Evolutionary conservation across 2,329 filamentous ascomycete species (phyloP).

Genomic region (Pseudogymnoascus sp.): DNA sequence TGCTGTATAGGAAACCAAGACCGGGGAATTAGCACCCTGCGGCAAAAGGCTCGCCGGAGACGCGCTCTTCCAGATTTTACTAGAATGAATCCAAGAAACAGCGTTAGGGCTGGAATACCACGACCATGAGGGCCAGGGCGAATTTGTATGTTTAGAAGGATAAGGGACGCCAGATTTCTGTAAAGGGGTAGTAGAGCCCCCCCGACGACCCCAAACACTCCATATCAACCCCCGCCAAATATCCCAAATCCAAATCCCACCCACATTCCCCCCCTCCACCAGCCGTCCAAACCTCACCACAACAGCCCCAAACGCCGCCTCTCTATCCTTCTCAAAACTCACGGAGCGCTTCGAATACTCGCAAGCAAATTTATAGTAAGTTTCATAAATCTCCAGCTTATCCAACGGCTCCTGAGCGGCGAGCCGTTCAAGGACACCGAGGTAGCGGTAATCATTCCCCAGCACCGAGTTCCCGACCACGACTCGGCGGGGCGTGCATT

Average conservation of each 20-base stretch:
- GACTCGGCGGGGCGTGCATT: background rate
- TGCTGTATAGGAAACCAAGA: too few relatives aligned
- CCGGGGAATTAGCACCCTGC: too few relatives aligned
- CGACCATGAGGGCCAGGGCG: background rate
- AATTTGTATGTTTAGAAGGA: background rate
- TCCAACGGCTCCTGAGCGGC: background rate
- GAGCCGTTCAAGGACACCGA: background rate
- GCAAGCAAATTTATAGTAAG: background rate
- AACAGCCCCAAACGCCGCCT: background rate
- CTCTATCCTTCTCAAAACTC: background rate
- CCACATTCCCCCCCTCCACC: background rate
- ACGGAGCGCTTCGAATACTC: background rate
- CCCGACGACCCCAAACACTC: background rate
- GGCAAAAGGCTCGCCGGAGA: too few relatives aligned
- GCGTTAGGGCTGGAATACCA: background rate
- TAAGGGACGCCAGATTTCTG: too few relatives aligned
- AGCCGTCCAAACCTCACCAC: background rate
- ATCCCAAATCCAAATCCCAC: background rate
- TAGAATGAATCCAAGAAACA: background rate
- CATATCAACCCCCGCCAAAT: background rate
- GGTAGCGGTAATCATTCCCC: background rate
- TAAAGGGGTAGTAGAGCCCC: too few relatives aligned
- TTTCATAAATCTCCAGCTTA: background rate
- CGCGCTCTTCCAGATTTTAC: too few relatives aligned
- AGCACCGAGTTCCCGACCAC: background rate